Conservation (phyloP, 148 eudicot genomes). For the Simmondsia chinensis region DNA sequence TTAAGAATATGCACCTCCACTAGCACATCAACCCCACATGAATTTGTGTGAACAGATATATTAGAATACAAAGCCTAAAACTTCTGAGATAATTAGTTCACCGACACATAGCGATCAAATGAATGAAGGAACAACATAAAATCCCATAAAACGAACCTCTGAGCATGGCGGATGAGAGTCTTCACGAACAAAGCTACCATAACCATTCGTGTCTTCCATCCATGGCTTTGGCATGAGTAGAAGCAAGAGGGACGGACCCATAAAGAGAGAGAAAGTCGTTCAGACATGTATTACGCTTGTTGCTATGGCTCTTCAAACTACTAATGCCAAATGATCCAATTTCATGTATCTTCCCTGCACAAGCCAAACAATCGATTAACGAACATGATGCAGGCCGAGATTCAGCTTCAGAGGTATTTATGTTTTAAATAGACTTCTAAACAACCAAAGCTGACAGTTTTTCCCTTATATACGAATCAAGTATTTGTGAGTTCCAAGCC, state of each 20-base stretch:
- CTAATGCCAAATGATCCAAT: constrained; percentile 55
- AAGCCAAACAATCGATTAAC: neutral
- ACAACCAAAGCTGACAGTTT: neutral
- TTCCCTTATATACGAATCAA: no score
- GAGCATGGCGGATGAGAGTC: no score
- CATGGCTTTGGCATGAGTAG: constrained; percentile 48
- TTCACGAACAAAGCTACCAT: constrained; percentile 45
- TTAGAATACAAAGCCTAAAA: no score
- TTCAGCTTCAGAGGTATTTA: neutral
- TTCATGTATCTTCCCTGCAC: constrained; percentile 60
- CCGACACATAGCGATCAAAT: no score
- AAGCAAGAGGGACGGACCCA: constrained; percentile 45
- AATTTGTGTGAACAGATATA: no score
- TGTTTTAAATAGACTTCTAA: neutral
- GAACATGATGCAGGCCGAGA: neutral
- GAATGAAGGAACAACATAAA: no score
- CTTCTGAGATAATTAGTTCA: no score
- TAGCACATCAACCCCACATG: no score
- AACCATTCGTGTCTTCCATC: constrained; percentile 50
- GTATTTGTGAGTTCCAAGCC: no score
- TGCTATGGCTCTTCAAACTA: constrained; percentile 39
- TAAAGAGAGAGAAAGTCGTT: constrained; percentile 51
- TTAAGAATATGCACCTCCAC: no score
- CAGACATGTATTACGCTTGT: constrained; percentile 46
- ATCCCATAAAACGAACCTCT: no score